Base-by-base conservation (phyloP, 2,329 filamentous ascomycete genomes). In the Venturia aucupariae region DNA sequence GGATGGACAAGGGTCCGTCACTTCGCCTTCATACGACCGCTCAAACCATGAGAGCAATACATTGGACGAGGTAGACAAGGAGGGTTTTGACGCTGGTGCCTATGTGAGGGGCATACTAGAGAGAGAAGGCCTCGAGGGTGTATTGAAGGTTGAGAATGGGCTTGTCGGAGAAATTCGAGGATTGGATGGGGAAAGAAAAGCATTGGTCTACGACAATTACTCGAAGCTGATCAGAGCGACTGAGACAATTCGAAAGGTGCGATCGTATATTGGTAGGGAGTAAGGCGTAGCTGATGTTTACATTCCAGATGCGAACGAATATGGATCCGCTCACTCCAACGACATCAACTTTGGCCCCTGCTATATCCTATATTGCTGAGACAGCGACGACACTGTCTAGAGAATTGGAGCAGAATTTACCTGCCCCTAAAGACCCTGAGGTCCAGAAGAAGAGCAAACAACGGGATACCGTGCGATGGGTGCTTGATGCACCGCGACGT, bases 161-260 rank as follows among this genome's bases (percentile, higher is more conserved):
- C 80, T 65, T 5, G 63, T 61, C 7, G 75, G 75, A 68, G 93
- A 97, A 77, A 93, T 96, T 60, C 80, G 92, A 44, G 92, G 90
- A 2, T 81, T 99, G 22, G 94, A 97, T 72, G 93, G 93, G 30
- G 94, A 99, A 81, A 89, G 94, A 75, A 99, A 99, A 78, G 92
- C 93, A 1, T 78, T 99, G 67, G 94, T 99, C 4, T 99, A 99
- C 75, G 93, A 99, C 75, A 99, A 99, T 74, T 99, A 97, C 76
- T 94, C 89, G 69, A 97, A 97, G 77, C 78, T 99, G 69, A 97
- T 99, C 69, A 85, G 88, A n/a, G 94, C 94, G 0, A 97, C 95
- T 13, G 93, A 96, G 75, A 97, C 93, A 3, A 99, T 99, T 71
- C 84, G 90, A 61, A 91, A 90, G 78, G 84, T 85, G 69, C 27